A percentile compares a stretch with the other conserved stretches of the same genome.
These are phyloP conservation scores for Fusarium goolgardi DNA, from an alignment of 2,329 filamentous ascomycete genomes.

Conservation along the genomic window DNA sequence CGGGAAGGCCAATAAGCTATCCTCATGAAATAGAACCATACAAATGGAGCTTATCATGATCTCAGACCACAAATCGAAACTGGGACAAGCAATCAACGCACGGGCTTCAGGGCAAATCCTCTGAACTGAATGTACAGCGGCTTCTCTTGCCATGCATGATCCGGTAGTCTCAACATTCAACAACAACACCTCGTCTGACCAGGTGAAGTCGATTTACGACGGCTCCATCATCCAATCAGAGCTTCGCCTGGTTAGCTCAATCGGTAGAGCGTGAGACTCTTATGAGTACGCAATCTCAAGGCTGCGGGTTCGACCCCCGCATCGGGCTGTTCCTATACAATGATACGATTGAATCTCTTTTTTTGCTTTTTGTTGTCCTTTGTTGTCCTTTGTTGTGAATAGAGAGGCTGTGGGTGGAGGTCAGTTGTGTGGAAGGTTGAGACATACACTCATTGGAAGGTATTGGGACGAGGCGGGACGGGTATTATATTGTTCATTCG, in stretches of 20 bases:
- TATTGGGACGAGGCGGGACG: neutral
- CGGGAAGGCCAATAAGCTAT: too few relatives aligned
- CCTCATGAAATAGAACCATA: too few relatives aligned
- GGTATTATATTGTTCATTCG: neutral
- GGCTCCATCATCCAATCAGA: neutral
- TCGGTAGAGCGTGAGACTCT: slow-evolving; percentile 78
- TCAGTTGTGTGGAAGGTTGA: too few relatives aligned
- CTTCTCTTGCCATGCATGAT: too few relatives aligned
- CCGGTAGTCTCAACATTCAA: too few relatives aligned
- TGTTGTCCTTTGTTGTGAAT: neutral
- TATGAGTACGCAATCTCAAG: slow-evolving; percentile 62
- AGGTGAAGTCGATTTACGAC: neutral
- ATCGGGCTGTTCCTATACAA: slow-evolving; percentile 55
- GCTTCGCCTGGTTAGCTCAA: slow-evolving; percentile 54
- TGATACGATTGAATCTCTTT: slow-evolving; percentile 31
- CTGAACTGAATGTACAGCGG: too few relatives aligned
- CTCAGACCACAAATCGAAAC: too few relatives aligned
- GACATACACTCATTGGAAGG: neutral
- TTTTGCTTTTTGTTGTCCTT: slow-evolving; percentile 2
- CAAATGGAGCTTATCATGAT: too few relatives aligned
- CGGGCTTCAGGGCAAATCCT: too few relatives aligned
- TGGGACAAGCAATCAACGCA: too few relatives aligned
- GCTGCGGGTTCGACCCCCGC: slow-evolving; percentile 66
- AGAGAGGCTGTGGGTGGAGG: too few relatives aligned
- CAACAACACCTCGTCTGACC: neutral